phyloP scores from a whole-genome alignment of 495 filamentous ascomycete genomes.

The Antarctomyces pellizariae region DNA sequence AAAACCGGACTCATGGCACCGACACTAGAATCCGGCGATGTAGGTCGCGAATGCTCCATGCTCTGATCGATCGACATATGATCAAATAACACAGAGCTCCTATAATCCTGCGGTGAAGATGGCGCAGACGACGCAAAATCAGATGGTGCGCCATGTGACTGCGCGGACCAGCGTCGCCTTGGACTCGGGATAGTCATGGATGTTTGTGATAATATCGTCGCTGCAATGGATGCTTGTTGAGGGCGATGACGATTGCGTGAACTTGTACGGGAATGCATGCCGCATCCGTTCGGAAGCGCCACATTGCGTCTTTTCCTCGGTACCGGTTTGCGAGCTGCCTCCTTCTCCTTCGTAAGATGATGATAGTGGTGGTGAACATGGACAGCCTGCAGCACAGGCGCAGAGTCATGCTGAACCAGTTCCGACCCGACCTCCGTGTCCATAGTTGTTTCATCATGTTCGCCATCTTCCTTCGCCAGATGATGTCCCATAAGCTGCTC shows the following conservation, averaged over 20 bases:
- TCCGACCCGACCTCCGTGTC: too few relatives aligned
- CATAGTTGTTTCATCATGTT: slow-evolving; percentile 26
- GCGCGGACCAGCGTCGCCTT: slow-evolving; percentile 38
- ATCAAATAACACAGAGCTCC: slow-evolving; percentile 61
- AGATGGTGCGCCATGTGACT: slow-evolving; percentile 31
- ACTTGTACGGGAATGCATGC: slow-evolving; percentile 4
- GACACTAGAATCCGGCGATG: slow-evolving; percentile 46
- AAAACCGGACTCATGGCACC: slow-evolving; percentile 33
- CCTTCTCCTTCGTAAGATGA: slow-evolving; percentile 32
- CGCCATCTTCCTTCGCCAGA: slow-evolving; percentile 25
- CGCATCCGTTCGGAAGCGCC: slow-evolving; percentile 6
- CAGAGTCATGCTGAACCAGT: slow-evolving; percentile 26
- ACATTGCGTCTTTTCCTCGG: slow-evolving; percentile 44
- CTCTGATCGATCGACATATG: slow-evolving; percentile 25
- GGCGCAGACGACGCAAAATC: slow-evolving; percentile 51
- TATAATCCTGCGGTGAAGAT: slow-evolving; percentile 54
- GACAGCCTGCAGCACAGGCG: slow-evolving; percentile 40
- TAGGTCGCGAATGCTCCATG: slow-evolving; percentile 38
- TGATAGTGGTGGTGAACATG: slow-evolving; percentile 92
- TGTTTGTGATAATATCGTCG: slow-evolving; percentile 37
- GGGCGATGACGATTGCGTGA: slow-evolving; percentile 24
- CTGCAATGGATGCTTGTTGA: slow-evolving; percentile 9
- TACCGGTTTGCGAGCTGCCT: slow-evolving; percentile 37
- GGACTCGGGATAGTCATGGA: slow-evolving; percentile 32
- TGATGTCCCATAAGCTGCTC: slow-evolving; percentile 70